These are phyloP conservation scores for Backusella parvicylindrica DNA, from an alignment of 192 early-diverging fungal species.

Conservation along the genomic window DNA sequence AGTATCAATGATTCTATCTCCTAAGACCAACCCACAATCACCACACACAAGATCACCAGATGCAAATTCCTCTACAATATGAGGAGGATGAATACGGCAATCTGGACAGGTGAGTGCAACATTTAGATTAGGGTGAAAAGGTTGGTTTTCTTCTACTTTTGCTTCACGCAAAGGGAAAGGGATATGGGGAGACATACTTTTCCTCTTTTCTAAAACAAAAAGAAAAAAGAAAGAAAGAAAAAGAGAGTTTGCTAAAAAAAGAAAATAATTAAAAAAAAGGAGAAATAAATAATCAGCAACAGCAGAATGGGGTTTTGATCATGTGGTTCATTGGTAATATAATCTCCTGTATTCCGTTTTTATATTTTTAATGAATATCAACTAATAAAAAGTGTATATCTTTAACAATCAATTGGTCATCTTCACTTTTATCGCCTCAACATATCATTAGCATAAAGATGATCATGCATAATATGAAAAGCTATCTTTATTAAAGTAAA, in stretches of 20 bases:
- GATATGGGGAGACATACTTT: background rate
- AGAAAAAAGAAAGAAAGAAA: background rate
- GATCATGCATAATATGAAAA: too few relatives aligned
- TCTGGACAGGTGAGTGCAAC: slow-evolving; percentile 65
- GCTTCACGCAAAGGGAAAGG: slow-evolving; percentile 17
- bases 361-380: too few relatives aligned
- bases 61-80: slow-evolving; percentile 89
- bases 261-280: background rate
- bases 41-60: slow-evolving; percentile 90
- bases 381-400: too few relatives aligned
- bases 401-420: too few relatives aligned
- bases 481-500: too few relatives aligned
- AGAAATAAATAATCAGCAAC: background rate
- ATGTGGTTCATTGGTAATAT: background rate
- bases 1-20: slow-evolving; percentile 88
- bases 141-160: slow-evolving; percentile 7
- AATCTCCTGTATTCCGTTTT: too few relatives aligned
- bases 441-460: too few relatives aligned
- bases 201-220: background rate
- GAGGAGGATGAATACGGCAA: slow-evolving; percentile 75
- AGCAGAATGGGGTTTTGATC: background rate
- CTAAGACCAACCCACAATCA: slow-evolving; percentile 87
- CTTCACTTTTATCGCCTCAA: too few relatives aligned
- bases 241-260: background rate
- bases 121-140: slow-evolving; percentile 48